A percentile compares a stretch with the other conserved stretches of the same genome.
Evolutionary conservation across 2,329 filamentous ascomycete species (phyloP).

Genomic region (Fusarium buxicola): DNA sequence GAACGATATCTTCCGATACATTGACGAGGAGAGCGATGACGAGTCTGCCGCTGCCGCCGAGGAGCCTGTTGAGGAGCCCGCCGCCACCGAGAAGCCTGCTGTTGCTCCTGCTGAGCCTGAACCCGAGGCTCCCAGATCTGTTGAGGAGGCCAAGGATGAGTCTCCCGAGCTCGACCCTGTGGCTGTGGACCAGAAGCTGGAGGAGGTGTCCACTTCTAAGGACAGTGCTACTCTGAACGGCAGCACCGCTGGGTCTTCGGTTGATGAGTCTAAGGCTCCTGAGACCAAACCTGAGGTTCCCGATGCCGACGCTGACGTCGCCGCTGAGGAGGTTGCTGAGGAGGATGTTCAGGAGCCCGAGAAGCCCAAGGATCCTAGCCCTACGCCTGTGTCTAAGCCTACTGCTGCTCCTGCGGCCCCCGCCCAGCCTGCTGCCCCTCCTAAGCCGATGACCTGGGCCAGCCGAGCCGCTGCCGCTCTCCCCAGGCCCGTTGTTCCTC

Average conservation of each 20-base stretch:
- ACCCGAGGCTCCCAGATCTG: slow-evolving; percentile 45
- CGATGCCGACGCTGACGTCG: slow-evolving; percentile 61
- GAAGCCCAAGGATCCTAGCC: slow-evolving; percentile 73
- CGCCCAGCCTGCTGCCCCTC: slow-evolving; percentile 57
- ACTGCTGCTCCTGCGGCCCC: slow-evolving; percentile 50
- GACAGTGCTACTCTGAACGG: slow-evolving; percentile 51
- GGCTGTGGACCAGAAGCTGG: slow-evolving; percentile 80
- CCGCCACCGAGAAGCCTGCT: slow-evolving; percentile 45
- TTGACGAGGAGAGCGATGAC: slow-evolving; percentile 85
- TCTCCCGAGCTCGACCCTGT: slow-evolving; percentile 56
- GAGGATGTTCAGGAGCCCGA: slow-evolving; percentile 69
- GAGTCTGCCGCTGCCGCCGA: slow-evolving; percentile 59
- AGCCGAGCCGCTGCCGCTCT: slow-evolving; percentile 72
- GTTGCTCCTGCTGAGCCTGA: slow-evolving; percentile 50
- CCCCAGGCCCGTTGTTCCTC: slow-evolving; percentile 63
- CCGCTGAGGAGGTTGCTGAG: slow-evolving; percentile 63
- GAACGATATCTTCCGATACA: slow-evolving; percentile 97
- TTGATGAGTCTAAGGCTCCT: slow-evolving; percentile 54
- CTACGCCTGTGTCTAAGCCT: slow-evolving; percentile 61
- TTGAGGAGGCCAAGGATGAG: slow-evolving; percentile 48
- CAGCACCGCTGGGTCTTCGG: slow-evolving; percentile 49
- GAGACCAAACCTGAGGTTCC: slow-evolving; percentile 53
- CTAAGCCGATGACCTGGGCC: slow-evolving; percentile 81
- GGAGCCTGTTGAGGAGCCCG: slow-evolving; percentile 50
- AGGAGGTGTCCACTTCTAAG: slow-evolving; percentile 65